Conservation (phyloP, 306 rosid genomes). For the Cucurbita maxima region DNA sequence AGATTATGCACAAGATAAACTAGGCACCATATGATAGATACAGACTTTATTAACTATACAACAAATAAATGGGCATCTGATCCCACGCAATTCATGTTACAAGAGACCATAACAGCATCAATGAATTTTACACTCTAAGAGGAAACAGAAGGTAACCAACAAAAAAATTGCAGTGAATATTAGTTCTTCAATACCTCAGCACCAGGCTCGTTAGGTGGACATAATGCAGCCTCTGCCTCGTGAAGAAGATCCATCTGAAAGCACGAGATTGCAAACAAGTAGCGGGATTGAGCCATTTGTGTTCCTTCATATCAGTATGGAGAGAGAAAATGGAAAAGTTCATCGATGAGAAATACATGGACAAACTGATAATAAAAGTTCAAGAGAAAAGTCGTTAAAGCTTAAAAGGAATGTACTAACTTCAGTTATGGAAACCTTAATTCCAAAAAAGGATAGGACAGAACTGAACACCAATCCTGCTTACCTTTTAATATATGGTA, state of each 20-base stretch:
- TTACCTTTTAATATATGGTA: slow-evolving; percentile 91
- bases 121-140: not conserved
- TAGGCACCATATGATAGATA: not conserved
- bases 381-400: not conserved
- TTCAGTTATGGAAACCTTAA: not conserved
- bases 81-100: not conserved
- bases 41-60: not conserved
- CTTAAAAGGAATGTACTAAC: slow-evolving; percentile 2
- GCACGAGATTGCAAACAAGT: slow-evolving; percentile 97
- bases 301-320: slow-evolving; percentile 50
- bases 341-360: slow-evolving; percentile 15
- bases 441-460: not conserved
- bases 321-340: slow-evolving; percentile 14
- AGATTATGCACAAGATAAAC: not conserved
- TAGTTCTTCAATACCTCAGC: slow-evolving; percentile 43
- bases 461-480: slow-evolving; percentile 1
- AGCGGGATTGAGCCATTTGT: slow-evolving; percentile 91
- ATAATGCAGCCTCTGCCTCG: slow-evolving; percentile 89
- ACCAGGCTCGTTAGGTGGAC: slow-evolving; percentile 67
- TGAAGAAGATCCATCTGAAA: slow-evolving; percentile 85
- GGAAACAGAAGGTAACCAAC: not conserved
- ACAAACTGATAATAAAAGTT: not conserved
- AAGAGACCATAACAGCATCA: not conserved
- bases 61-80: not conserved
- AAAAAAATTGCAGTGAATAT: not conserved